Evolutionary conservation across 345 rosid species (phyloP).

Genomic region (Eucalyptus marginata): DNA sequence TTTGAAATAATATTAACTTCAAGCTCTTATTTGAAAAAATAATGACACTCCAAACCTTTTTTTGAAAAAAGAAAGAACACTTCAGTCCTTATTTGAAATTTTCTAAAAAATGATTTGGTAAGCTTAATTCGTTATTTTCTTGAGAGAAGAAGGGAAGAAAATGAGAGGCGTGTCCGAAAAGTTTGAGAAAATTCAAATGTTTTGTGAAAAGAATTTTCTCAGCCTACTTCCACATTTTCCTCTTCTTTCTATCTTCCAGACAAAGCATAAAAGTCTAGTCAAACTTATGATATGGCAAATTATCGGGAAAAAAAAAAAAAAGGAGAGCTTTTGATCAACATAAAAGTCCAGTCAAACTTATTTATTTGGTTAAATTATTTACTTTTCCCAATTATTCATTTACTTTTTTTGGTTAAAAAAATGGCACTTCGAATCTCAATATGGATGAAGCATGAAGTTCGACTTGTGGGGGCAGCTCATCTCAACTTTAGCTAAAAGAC

Average conservation of each 20-base stretch:
- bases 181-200: background rate
- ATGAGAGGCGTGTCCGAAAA: background rate
- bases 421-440: background rate
- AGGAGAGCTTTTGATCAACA: background rate
- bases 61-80: too few species aligned
- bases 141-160: background rate
- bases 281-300: background rate
- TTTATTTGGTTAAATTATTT: background rate
- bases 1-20: too few species aligned
- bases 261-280: background rate
- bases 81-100: too few species aligned
- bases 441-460: background rate
- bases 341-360: background rate
- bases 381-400: too few species aligned
- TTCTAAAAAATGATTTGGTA: too few species aligned
- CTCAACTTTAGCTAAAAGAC: background rate
- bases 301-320: background rate
- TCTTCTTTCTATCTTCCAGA: background rate
- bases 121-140: background rate
- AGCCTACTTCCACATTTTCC: background rate
- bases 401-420: background rate
- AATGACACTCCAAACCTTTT: accelerated
- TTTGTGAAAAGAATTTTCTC: background rate
- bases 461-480: background rate
- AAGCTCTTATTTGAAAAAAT: accelerated